Evolutionary conservation across 1,284 basidiomycete genomes (phyloP).

Genomic region (Trametes versicolor): DNA sequence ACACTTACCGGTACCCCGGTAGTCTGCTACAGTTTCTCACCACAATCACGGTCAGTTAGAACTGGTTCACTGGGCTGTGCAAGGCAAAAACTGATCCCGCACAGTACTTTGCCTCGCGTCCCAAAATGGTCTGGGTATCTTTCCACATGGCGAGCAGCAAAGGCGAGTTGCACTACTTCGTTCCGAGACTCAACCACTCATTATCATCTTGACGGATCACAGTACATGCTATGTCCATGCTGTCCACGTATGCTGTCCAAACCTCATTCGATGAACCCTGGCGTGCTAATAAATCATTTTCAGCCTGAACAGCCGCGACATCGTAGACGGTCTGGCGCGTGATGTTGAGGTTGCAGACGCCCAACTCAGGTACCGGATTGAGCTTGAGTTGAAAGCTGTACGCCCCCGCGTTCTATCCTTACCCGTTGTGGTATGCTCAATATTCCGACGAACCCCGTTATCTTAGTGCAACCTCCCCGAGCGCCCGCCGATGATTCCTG

Average conservation of each 20-base stretch:
- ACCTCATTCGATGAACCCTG: not conserved
- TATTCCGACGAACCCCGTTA: too few species aligned
- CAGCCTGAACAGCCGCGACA: constrained; percentile 25
- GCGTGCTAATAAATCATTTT: not conserved
- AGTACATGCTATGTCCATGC: constrained; percentile 29
- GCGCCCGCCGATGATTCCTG: constrained; percentile 31
- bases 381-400: constrained; percentile 26
- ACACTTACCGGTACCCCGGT: not conserved
- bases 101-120: constrained; percentile 28
- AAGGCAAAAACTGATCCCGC: not conserved
- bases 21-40: constrained; percentile 27
- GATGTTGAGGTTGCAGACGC: constrained; percentile 31
- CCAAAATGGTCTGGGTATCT: constrained; percentile 27
- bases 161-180: constrained; percentile 9
- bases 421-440: not conserved
- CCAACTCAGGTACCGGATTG: constrained; percentile 27
- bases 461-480: constrained; percentile 11
- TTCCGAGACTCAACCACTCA: not conserved
- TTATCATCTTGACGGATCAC: not conserved
- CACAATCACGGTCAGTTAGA: constrained; percentile 28
- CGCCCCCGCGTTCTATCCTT: not conserved
- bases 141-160: constrained; percentile 33
- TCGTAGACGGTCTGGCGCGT: constrained; percentile 20
- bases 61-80: too few species aligned
- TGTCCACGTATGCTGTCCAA: constrained; percentile 21